A percentile compares a stretch with the other conserved stretches of the same genome.
Evolutionary conservation across 2,329 filamentous ascomycete species (phyloP).

Genomic region (Saccharata proteae): DNA sequence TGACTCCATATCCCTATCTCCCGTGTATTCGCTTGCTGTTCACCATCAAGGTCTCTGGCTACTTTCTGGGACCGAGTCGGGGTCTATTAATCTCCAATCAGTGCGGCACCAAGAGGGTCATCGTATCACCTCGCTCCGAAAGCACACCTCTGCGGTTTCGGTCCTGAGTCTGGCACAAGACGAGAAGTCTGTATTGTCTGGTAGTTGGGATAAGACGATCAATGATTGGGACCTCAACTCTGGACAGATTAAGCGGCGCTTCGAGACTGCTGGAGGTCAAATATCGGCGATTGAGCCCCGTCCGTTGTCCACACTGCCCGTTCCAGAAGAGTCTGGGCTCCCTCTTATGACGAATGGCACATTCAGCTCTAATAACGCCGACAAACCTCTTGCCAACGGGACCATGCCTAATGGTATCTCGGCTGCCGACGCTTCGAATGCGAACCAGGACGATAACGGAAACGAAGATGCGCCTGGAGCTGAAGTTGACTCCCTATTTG

Average conservation of each 20-base stretch:
- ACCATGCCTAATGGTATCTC: constrained; percentile 30
- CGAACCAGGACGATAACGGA: constrained; percentile 15
- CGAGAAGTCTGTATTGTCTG: constrained; percentile 77
- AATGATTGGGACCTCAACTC: constrained; percentile 92
- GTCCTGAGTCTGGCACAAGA: constrained; percentile 72
- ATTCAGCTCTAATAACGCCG: constrained; percentile 61
- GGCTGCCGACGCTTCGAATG: constrained; percentile 12
- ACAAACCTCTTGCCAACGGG: constrained; percentile 46
- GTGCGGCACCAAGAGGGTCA: constrained; percentile 92
- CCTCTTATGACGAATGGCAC: constrained; percentile 46
- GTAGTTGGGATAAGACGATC: constrained; percentile 92
- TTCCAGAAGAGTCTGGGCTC: constrained; percentile 61
- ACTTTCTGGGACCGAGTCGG: constrained; percentile 78
- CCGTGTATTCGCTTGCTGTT: constrained; percentile 87
- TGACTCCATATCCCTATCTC: constrained; percentile 55
- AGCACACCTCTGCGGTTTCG: constrained; percentile 85
- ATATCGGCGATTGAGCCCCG: constrained; percentile 81
- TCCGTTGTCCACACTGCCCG: constrained; percentile 60
- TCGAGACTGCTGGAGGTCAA: constrained; percentile 66
- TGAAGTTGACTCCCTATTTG: constrained; percentile 72
- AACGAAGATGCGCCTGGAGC: constrained; percentile 49
- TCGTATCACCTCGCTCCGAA: constrained; percentile 65
- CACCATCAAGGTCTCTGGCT: constrained; percentile 87
- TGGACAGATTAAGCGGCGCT: constrained; percentile 62
- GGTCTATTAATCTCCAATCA: constrained; percentile 84